A percentile compares a stretch with the other conserved stretches of the same genome.
phyloP scores from a whole-genome alignment of 73 alveolate species.

The Urostyla sp. region DNA sequence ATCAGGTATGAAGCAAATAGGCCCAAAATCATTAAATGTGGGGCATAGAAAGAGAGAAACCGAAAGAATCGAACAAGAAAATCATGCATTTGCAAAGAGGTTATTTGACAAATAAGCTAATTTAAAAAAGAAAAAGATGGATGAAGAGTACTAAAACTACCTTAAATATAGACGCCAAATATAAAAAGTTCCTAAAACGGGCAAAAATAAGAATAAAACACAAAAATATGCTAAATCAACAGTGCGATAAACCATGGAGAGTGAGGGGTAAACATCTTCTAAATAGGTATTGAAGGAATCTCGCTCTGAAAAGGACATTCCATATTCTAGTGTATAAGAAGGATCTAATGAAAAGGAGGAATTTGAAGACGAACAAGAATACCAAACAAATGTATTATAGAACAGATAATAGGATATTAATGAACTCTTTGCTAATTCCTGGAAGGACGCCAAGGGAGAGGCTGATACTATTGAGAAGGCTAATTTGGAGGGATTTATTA shows the following conservation, averaged over 20 bases:
- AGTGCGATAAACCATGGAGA: too few species aligned
- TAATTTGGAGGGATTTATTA: too few species aligned
- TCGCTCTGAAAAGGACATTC: too few species aligned
- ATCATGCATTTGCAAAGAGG: conserved; percentile 72
- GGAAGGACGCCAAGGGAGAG: too few species aligned
- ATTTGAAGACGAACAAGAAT: too few species aligned
- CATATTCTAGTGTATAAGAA: too few species aligned
- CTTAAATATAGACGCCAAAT: conserved; percentile 60
- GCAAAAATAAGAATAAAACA: not conserved
- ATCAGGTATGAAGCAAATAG: conserved; percentile 1
- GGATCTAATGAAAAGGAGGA: too few species aligned
- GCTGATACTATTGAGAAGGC: too few species aligned
- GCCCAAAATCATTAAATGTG: conserved; percentile 55
- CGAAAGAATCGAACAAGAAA: conserved; percentile 73
- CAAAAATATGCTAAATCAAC: too few species aligned
- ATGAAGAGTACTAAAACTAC: conserved; percentile 53
- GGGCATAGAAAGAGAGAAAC: conserved; percentile 63
- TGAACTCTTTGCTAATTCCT: too few species aligned
- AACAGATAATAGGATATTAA: too few species aligned
- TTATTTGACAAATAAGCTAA: conserved; percentile 62
- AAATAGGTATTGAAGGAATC: not conserved
- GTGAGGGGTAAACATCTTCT: not conserved
- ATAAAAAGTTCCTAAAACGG: conserved; percentile 25
- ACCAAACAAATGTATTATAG: too few species aligned
- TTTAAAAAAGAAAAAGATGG: conserved; percentile 62